Percentiles rank a stretch among this genome's conserved stretches.
Evolutionary conservation across 2,329 filamentous ascomycete genomes (phyloP).

Genomic region (Pseudocercospora crystallina): DNA sequence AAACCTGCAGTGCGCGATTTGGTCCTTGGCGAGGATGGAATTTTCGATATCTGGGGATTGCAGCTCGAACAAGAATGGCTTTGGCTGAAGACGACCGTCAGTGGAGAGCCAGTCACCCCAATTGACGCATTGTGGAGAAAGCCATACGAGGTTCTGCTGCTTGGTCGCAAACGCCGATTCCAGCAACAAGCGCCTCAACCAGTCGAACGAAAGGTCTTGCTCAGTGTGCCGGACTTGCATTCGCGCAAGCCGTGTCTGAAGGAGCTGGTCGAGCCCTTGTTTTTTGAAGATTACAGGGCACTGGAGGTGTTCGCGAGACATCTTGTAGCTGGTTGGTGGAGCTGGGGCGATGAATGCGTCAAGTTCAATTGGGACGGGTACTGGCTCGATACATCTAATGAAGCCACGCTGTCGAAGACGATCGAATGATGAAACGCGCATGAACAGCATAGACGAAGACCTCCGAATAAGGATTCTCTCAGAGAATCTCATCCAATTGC

Average conservation of each 20-base stretch:
- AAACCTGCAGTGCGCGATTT: slow-evolving; percentile 57
- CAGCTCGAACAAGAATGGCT: slow-evolving; percentile 69
- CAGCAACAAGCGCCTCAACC: background rate
- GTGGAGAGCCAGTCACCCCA: slow-evolving; percentile 64
- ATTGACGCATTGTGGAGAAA: slow-evolving; percentile 66
- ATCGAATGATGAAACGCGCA: no score
- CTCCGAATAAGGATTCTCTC: no score
- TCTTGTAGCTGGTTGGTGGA: slow-evolving; percentile 73
- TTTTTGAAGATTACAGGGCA: slow-evolving; percentile 54
- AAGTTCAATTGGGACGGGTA: slow-evolving; percentile 63
- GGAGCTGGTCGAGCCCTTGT: slow-evolving; percentile 56
- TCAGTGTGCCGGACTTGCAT: slow-evolving; percentile 73
- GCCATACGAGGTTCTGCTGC: slow-evolving; percentile 72
- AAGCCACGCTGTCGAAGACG: no score
- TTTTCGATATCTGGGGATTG: slow-evolving; percentile 69
- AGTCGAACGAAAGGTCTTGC: slow-evolving; percentile 57
- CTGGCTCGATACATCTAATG: slow-evolving; percentile 39
- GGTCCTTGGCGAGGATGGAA: slow-evolving; percentile 54
- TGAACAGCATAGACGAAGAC: no score
- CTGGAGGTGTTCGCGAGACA: slow-evolving; percentile 78
- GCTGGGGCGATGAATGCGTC: slow-evolving; percentile 73
- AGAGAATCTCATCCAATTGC: no score
- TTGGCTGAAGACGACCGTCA: slow-evolving; percentile 71
- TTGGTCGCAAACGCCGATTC: slow-evolving; percentile 47
- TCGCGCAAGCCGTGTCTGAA: slow-evolving; percentile 76